A percentile compares a stretch with the other conserved stretches of the same genome.
phyloP scores from a whole-genome alignment of 1,139 yeast genomes.

The Suhomyces ambrosiae region DNA sequence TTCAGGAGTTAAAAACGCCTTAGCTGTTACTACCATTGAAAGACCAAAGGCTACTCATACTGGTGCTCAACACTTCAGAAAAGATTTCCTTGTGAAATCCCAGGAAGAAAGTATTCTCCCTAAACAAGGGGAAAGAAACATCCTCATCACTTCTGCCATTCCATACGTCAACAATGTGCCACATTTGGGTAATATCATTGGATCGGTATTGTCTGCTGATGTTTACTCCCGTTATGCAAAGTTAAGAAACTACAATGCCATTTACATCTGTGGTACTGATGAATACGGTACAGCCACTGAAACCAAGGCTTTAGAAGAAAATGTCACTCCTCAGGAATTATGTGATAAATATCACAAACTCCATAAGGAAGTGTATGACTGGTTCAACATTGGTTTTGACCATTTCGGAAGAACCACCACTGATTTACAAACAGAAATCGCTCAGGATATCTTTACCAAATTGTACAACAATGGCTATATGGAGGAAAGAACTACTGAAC shows the following conservation, averaged over 20 bases:
- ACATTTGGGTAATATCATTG: conserved; percentile 94
- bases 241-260: conserved; percentile 82
- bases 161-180: conserved; percentile 99
- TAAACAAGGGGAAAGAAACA: conserved; percentile 69
- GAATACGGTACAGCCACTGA: conserved; percentile 99
- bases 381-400: conserved; percentile 96
- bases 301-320: conserved; percentile 95
- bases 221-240: conserved; percentile 89
- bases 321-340: conserved; percentile 79
- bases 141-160: conserved; percentile 90
- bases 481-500: conserved; percentile 87
- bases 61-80: conserved; percentile 52
- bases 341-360: conserved; percentile 88
- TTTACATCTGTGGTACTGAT: conserved; percentile 94
- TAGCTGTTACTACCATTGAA: conserved; percentile 42
- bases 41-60: conserved; percentile 55
- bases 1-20: conserved; percentile 41
- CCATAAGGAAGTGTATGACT: conserved; percentile 88
- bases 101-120: conserved; percentile 50
- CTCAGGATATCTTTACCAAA: conserved; percentile 86
- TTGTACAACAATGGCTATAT: conserved; percentile 72
- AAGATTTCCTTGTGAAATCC: conserved; percentile 42
- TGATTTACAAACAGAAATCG: conserved; percentile 86
- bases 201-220: conserved; percentile 94
- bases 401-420: conserved; percentile 97